Evolutionary conservation across 2,329 filamentous ascomycete species (phyloP).

Genomic region (Iodosphaeria phyllophila): DNA sequence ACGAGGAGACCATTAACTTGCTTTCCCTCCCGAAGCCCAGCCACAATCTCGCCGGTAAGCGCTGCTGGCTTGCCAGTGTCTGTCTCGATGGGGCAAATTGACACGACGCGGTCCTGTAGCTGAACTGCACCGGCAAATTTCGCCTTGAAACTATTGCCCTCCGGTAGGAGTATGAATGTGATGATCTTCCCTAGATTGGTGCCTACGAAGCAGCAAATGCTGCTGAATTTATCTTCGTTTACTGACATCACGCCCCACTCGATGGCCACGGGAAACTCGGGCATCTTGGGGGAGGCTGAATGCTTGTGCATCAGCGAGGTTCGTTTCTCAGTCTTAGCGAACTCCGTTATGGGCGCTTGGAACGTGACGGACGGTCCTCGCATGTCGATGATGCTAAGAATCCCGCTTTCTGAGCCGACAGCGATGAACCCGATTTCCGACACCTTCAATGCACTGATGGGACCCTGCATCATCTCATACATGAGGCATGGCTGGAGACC

Average conservation of each 20-base stretch:
- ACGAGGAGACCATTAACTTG: slow-evolving; percentile 69
- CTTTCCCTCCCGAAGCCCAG: slow-evolving; percentile 53
- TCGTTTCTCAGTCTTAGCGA: slow-evolving; percentile 59
- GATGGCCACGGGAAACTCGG: slow-evolving; percentile 63
- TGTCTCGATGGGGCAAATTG: slow-evolving; percentile 61
- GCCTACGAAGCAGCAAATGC: slow-evolving; percentile 80
- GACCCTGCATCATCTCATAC: slow-evolving; percentile 67
- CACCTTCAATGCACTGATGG: slow-evolving; percentile 61
- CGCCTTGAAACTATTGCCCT: slow-evolving; percentile 52
- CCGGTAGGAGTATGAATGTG: slow-evolving; percentile 80
- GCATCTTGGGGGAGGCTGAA: slow-evolving; percentile 24
- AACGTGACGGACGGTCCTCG: slow-evolving; percentile 75
- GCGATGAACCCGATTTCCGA: slow-evolving; percentile 91
- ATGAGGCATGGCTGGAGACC: slow-evolving; percentile 65
- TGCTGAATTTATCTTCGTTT: slow-evolving; percentile 89
- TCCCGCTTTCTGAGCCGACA: slow-evolving; percentile 68
- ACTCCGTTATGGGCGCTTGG: slow-evolving; percentile 50
- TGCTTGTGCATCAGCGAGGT: slow-evolving; percentile 48
- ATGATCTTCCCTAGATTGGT: slow-evolving; percentile 69
- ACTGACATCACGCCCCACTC: slow-evolving; percentile 90
- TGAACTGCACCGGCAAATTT: slow-evolving; percentile 49
- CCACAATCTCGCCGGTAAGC: slow-evolving; percentile 59
- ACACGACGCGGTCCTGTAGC: slow-evolving; percentile 53
- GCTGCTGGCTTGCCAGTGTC: slow-evolving; percentile 58
- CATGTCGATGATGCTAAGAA: slow-evolving; percentile 68